These are phyloP conservation scores for Pseudoscleropodium purum DNA, from an alignment of 225 moss, liverwort and hornwort species.

Conservation along the genomic window DNA sequence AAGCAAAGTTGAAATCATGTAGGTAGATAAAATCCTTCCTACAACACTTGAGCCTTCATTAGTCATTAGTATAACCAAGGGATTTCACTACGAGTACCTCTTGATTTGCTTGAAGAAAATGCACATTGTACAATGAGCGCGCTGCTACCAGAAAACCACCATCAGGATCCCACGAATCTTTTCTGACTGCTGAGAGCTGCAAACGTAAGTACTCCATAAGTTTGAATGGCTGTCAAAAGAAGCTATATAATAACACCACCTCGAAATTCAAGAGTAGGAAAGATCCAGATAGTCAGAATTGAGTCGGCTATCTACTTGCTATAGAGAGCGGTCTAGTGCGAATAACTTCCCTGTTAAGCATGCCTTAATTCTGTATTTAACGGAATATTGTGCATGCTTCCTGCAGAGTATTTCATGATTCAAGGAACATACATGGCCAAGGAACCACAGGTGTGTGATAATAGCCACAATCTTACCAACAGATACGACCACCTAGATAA, in stretches of 20 bases:
- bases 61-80: neutral
- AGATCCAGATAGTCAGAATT: neutral
- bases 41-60: neutral
- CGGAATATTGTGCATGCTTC: neutral
- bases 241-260: neutral
- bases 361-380: neutral
- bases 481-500: neutral
- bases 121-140: constrained; percentile 50
- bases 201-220: neutral
- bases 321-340: neutral
- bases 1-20: neutral
- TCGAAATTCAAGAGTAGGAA: neutral
- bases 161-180: constrained; percentile 37
- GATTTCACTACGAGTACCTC: constrained; percentile 33
- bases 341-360: neutral
- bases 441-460: neutral
- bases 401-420: neutral
- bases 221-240: neutral
- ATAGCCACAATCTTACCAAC: neutral
- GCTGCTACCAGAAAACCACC: constrained; percentile 56
- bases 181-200: constrained; percentile 72
- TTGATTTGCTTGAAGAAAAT: constrained; percentile 43
- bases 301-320: neutral
- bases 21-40: neutral
- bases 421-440: neutral